Evolutionary conservation across 208 protist genomes (phyloP), one percentile per base, ranked within the genome.

Genomic region (Acanthamoeba healyi): DNA sequence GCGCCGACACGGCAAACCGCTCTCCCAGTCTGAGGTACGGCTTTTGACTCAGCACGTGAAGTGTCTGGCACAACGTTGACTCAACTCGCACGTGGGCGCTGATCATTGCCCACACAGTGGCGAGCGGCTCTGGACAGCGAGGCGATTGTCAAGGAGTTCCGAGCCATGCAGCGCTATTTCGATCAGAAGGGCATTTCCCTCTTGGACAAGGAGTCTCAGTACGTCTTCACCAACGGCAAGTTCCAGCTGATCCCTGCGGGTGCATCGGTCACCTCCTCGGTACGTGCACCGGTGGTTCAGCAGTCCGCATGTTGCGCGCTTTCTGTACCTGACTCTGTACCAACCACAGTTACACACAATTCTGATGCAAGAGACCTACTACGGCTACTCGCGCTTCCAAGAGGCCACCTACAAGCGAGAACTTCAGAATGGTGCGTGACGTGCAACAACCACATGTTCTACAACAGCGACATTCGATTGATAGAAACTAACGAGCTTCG

Each of bases 161-260:
- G 77, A 2, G 12, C 38, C 77, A 86, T 86, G 77, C 40, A 58
- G 44, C 38, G 46, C n/a, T 86, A 86, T 44, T 12, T 86, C 77
- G 29, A 61, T 40, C 22, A 86, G 40, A 86, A 86, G 77, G 77
- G 77, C 24, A 24, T 86, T 19, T 15, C 40, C 10, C 24, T 86
- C 9, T 0, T 12, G 32, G 46, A 86, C 46, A 12, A 5, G 42
- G 44, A 36, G 29, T 32, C 24, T 3, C 77, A 86, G 44, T 86
- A 86, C 77, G 6, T 86, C 12, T 86, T 86, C 77, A 36, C 34
- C 42, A 86, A 86, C 46, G 77, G 77, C 77, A 86, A 86, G 46
- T 86, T 86, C 44, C 46, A 86, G 17, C 38, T 19, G n/a, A 38
- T 86, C 40, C 44, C 77, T 9, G 42, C 77, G 0, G 46, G 29